Percentiles rank a stretch among this genome's conserved stretches.
Evolutionary conservation across 2,329 filamentous ascomycete genomes (phyloP).

Genomic region (Harringtonia aguacate): DNA sequence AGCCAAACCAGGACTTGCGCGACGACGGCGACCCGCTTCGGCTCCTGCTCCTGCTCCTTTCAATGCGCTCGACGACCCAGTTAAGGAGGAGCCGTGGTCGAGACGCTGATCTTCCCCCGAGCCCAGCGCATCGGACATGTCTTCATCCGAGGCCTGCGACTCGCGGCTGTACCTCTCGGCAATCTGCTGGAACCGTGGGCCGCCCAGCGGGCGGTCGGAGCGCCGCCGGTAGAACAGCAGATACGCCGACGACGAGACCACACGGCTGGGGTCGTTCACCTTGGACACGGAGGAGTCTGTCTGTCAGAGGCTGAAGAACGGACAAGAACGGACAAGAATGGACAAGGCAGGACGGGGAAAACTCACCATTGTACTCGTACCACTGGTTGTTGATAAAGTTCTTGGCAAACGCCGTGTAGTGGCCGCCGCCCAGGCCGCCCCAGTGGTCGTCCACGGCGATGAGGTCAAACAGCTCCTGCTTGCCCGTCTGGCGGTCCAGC

Average conservation of each 20-base stretch:
- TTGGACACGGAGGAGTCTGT: slow-evolving; percentile 65
- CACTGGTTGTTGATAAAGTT: slow-evolving; percentile 83
- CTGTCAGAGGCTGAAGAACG: not conserved
- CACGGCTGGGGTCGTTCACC: slow-evolving; percentile 45
- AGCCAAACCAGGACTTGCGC: slow-evolving; percentile 49
- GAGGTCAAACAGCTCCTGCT: slow-evolving; percentile 79
- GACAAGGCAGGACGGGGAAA: not conserved
- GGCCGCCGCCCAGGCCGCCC: slow-evolving; percentile 83
- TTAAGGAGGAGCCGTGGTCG: slow-evolving; percentile 72
- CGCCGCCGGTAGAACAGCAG: slow-evolving; percentile 91
- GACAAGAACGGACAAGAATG: not conserved
- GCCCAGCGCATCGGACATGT: slow-evolving; percentile 18
- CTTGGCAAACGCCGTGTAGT: slow-evolving; percentile 91
- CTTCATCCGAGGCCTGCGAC: slow-evolving; percentile 32
- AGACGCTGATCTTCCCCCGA: slow-evolving; percentile 79
- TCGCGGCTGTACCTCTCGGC: slow-evolving; percentile 51
- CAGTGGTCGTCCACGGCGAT: slow-evolving; percentile 96
- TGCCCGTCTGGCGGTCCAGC: slow-evolving; percentile 68
- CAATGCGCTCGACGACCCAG: slow-evolving; percentile 86
- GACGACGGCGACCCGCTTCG: slow-evolving; percentile 59
- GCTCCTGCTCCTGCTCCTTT: slow-evolving; percentile 67
- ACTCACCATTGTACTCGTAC: slow-evolving; percentile 93
- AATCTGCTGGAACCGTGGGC: slow-evolving; percentile 61
- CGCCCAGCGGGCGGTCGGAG: slow-evolving; percentile 66
- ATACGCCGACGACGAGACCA: slow-evolving; percentile 73